Evolutionary conservation across 768 basidiomycete genomes (phyloP).

Genomic region (Steccherinum ochraceum): DNA sequence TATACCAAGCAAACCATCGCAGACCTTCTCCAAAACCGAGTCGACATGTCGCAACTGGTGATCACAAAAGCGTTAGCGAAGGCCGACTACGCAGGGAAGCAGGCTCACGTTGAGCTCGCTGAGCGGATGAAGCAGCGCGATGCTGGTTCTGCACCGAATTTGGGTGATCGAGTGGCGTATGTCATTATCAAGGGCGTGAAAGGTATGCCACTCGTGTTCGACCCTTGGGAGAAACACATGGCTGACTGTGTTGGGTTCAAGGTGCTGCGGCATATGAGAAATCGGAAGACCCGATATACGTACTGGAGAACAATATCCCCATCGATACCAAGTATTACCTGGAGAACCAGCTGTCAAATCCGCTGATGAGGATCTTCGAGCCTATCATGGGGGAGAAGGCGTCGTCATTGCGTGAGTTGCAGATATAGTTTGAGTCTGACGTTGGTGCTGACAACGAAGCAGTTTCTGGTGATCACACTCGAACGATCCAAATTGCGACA

Average conservation of each 20-base stretch:
- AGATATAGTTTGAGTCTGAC: too few relatives aligned
- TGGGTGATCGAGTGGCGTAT: conserved; percentile 98
- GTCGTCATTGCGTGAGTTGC: conserved; percentile 63
- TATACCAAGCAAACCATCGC: conserved; percentile 93
- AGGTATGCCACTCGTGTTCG: conserved; percentile 35
- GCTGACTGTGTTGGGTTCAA: conserved; percentile 22
- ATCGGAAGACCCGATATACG: conserved; percentile 96
- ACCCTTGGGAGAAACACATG: background rate
- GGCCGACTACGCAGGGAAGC: conserved; percentile 88
- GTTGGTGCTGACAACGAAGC: too few relatives aligned
- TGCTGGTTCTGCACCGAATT: conserved; percentile 93
- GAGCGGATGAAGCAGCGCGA: conserved; percentile 95
- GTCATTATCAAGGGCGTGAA: conserved; percentile 97
- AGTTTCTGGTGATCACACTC: conserved; percentile 97
- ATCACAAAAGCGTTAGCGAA: conserved; percentile 97
- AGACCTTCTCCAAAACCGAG: conserved; percentile 90
- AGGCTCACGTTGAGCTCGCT: conserved; percentile 94
- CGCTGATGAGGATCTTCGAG: conserved; percentile 95
- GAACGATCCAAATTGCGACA: conserved; percentile 93
- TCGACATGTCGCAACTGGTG: conserved; percentile 98
- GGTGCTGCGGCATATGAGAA: conserved; percentile 98
- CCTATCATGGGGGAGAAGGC: conserved; percentile 95
- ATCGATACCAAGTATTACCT: conserved; percentile 98
- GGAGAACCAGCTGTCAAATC: conserved; percentile 96
- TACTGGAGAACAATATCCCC: conserved; percentile 95